Evolutionary conservation across 1,139 yeast genomes (phyloP).

Genomic region (Suhomyces coccinellae): DNA sequence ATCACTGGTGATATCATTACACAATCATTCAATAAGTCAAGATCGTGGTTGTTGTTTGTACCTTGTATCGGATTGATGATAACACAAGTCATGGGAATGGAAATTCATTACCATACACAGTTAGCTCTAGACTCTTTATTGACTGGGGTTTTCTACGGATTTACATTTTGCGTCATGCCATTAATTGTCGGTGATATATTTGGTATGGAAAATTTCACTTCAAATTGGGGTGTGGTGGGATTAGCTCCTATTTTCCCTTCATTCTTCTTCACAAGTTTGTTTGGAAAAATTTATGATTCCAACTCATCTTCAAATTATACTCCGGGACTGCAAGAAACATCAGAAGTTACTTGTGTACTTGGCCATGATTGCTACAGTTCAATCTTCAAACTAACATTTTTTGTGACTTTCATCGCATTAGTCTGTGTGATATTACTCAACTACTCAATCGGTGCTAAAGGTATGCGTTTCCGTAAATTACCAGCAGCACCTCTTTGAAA

Average conservation of each 20-base stretch:
- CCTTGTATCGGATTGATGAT: slow-evolving; percentile 45
- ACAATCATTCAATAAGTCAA: slow-evolving; percentile 41
- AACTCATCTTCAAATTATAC: slow-evolving; percentile 23
- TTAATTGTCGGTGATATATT: slow-evolving; percentile 58
- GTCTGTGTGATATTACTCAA: slow-evolving; percentile 12
- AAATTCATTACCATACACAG: slow-evolving; percentile 25
- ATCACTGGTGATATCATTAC: slow-evolving; percentile 51
- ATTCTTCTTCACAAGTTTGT: slow-evolving; percentile 48
- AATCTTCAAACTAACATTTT: slow-evolving; percentile 39
- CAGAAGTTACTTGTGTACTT: slow-evolving; percentile 28
- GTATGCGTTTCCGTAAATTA: not conserved
- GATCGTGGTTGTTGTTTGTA: slow-evolving; percentile 47
- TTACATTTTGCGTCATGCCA: slow-evolving; percentile 57
- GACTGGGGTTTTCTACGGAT: slow-evolving; percentile 59
- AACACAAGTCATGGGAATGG: slow-evolving; percentile 45
- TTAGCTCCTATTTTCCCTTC: slow-evolving; percentile 57
- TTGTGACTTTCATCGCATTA: slow-evolving; percentile 13
- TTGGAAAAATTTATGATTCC: slow-evolving; percentile 54
- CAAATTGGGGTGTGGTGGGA: slow-evolving; percentile 59
- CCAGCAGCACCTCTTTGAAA: not conserved
- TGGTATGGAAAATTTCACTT: slow-evolving; percentile 55
- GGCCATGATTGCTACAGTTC: slow-evolving; percentile 47
- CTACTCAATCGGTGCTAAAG: not conserved
- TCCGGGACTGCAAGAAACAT: not conserved
- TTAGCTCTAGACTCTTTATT: slow-evolving; percentile 43